A percentile compares a stretch with the other conserved stretches of the same genome.
These are phyloP conservation scores for Phenoliferia sp. DNA, from an alignment of 1,284 basidiomycete species.

Conservation along the genomic window DNA sequence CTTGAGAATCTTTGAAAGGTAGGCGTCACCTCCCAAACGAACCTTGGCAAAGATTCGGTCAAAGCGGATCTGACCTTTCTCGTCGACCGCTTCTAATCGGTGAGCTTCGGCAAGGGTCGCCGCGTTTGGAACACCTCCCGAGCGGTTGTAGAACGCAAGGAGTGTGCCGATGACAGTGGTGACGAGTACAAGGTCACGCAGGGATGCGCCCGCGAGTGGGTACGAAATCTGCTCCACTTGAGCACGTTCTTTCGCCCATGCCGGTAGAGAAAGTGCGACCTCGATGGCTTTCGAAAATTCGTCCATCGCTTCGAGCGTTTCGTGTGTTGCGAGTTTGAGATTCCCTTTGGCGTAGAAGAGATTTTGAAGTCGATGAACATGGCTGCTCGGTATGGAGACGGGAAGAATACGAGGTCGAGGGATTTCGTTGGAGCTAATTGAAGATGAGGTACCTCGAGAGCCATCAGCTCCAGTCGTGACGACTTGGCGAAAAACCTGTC, in stretches of 20 bases:
- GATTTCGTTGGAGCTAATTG: conserved; percentile 10
- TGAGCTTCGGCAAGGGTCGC: conserved; percentile 30
- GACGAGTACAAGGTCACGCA: conserved; percentile 29
- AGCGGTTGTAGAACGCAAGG: conserved; percentile 42
- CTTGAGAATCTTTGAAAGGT: conserved; percentile 40
- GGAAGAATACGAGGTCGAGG: conserved; percentile 34
- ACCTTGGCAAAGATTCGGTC: conserved; percentile 44
- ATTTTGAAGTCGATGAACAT: conserved; percentile 47
- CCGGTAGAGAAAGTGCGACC: conserved; percentile 25
- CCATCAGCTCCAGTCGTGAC: neutral
- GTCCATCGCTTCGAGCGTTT: conserved; percentile 35
- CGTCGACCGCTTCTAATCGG: conserved; percentile 29
- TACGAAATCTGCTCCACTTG: conserved; percentile 4
- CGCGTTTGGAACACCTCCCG: conserved; percentile 34
- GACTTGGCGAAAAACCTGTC: conserved; percentile 29
- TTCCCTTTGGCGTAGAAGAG: conserved; percentile 49
- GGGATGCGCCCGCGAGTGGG: conserved; percentile 20
- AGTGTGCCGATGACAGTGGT: conserved; percentile 44
- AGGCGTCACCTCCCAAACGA: conserved; percentile 41
- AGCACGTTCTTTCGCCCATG: conserved; percentile 10
- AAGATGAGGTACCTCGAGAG: conserved; percentile 1
- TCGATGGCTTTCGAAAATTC: conserved; percentile 46
- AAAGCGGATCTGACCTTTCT: conserved; percentile 35
- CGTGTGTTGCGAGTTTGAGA: conserved; percentile 40
- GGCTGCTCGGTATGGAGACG: conserved; percentile 38